Evolutionary conservation across 2,329 filamentous ascomycete genomes (phyloP).

Genomic region (Stachybotrys elegans): DNA sequence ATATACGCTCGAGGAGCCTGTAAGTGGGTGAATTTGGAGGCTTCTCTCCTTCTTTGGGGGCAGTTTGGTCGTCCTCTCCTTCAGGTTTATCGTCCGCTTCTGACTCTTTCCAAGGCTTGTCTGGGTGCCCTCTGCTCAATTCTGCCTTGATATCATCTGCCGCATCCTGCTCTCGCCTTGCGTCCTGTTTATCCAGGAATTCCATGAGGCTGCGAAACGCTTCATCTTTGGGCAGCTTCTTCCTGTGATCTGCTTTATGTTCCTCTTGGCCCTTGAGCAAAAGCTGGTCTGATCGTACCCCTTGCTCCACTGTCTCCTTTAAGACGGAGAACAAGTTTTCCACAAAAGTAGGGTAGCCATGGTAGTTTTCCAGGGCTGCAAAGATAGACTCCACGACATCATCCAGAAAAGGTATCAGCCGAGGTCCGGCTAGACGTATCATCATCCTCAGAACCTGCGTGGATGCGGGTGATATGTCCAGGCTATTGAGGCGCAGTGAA

Average conservation of each 20-base stretch:
- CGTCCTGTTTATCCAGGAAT: conserved; percentile 56
- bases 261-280: conserved; percentile 37
- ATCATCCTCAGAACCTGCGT: conserved; percentile 93
- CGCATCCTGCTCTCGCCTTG: conserved; percentile 26
- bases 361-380: conserved; percentile 87
- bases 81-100: conserved; percentile 28
- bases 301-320: conserved; percentile 77
- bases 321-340: conserved; percentile 81
- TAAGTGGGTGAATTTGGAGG: conserved; percentile 74
- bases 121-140: conserved; percentile 23
- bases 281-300: conserved; percentile 53
- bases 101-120: conserved; percentile 30
- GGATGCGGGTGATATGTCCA: conserved; percentile 87
- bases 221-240: conserved; percentile 21
- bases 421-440: conserved; percentile 78
- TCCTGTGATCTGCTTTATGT: conserved; percentile 36
- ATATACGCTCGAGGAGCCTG: conserved; percentile 74
- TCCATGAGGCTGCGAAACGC: conserved; percentile 43
- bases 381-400: conserved; percentile 91
- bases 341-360: conserved; percentile 83
- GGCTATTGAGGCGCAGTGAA: conserved; percentile 80
- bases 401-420: conserved; percentile 80
- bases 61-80: conserved; percentile 27
- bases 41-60: conserved; percentile 40
- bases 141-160: conserved; percentile 28